Conservation (phyloP, 371 early-diverging fungal genomes). For the Apophysomyces elegans region DNA sequence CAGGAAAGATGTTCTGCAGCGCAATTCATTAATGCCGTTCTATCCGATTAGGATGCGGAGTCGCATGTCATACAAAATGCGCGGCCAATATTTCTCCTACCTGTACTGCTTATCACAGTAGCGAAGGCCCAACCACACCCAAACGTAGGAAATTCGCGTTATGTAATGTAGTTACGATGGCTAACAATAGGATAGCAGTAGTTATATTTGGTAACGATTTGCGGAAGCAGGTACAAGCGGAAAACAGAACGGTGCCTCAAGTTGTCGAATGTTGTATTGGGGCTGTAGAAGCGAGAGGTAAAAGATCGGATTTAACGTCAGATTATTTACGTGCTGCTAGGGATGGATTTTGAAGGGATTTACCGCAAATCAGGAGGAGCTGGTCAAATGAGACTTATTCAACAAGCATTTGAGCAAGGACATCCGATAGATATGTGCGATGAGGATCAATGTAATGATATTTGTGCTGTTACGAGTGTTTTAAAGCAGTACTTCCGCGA, state of each 20-base stretch:
- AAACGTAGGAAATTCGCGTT: not conserved
- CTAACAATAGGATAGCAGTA: not conserved
- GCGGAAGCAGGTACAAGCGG: conserved; percentile 38
- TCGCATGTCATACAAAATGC: conserved; percentile 44
- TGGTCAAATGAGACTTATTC: conserved; percentile 73
- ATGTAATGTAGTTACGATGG: not conserved
- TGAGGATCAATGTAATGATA: conserved; percentile 59
- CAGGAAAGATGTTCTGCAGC: not conserved
- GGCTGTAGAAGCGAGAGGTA: conserved; percentile 72
- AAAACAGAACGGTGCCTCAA: conserved; percentile 60
- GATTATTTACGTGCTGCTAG: not conserved
- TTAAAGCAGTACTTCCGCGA: conserved; percentile 94
- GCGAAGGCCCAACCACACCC: conserved; percentile 12
- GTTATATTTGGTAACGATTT: conserved; percentile 46
- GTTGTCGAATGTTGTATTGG: conserved; percentile 76
- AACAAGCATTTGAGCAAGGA: conserved; percentile 52
- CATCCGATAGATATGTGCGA: conserved; percentile 53
- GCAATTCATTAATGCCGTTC: not conserved
- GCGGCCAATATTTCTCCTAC: conserved; percentile 32
- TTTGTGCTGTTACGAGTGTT: conserved; percentile 84
- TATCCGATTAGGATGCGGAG: conserved; percentile 36
- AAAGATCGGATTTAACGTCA: not conserved
- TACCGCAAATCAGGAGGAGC: conserved; percentile 91
- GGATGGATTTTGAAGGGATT: conserved; percentile 73
- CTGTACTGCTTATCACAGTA: conserved; percentile 28